Evolutionary conservation across 1,284 basidiomycete genomes (phyloP).

Genomic region (Marasmius tenuissimus): DNA sequence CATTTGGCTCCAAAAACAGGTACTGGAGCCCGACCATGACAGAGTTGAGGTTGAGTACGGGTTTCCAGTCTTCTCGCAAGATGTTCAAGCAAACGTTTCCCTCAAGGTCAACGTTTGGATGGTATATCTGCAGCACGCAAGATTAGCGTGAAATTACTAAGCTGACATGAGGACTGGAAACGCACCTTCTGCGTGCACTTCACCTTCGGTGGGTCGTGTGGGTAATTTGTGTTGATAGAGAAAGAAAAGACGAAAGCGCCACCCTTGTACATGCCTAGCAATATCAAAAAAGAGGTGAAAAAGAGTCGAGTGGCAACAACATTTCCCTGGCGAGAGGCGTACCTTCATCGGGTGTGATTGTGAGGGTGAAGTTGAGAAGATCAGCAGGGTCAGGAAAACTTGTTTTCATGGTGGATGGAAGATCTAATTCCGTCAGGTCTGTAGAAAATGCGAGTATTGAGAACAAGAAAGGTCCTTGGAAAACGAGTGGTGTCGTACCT

Average conservation of each 20-base stretch:
- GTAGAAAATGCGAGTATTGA: slow-evolving; percentile 1
- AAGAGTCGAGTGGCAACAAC: slow-evolving; percentile 11
- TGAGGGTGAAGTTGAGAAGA: slow-evolving; percentile 94
- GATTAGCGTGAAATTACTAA: not conserved
- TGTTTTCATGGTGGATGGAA: slow-evolving; percentile 96
- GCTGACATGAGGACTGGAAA: not conserved
- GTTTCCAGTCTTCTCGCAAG: slow-evolving; percentile 99
- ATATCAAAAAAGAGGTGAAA: not conserved
- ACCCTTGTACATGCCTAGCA: slow-evolving; percentile 94
- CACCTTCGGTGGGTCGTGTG: slow-evolving; percentile 98
- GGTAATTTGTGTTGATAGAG: slow-evolving; percentile 96
- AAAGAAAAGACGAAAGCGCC: slow-evolving; percentile 94
- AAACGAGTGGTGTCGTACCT: slow-evolving; percentile 53
- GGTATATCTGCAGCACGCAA: slow-evolving; percentile 80
- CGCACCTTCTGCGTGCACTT: slow-evolving; percentile 91
- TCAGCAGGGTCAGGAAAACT: slow-evolving; percentile 89
- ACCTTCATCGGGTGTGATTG: slow-evolving; percentile 98
- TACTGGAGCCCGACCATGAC: slow-evolving; percentile 98
- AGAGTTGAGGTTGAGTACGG: slow-evolving; percentile 94
- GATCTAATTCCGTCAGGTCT: slow-evolving; percentile 97
- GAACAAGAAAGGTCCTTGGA: not conserved
- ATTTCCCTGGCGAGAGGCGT: slow-evolving; percentile 18
- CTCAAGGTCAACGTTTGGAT: slow-evolving; percentile 97
- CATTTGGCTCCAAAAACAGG: slow-evolving; percentile 97
- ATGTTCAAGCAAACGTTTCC: slow-evolving; percentile 98